Percentiles rank a stretch among this genome's conserved stretches.
Evolutionary conservation across 2,329 filamentous ascomycete genomes (phyloP).

Genomic region (Talaromyces sp.): DNA sequence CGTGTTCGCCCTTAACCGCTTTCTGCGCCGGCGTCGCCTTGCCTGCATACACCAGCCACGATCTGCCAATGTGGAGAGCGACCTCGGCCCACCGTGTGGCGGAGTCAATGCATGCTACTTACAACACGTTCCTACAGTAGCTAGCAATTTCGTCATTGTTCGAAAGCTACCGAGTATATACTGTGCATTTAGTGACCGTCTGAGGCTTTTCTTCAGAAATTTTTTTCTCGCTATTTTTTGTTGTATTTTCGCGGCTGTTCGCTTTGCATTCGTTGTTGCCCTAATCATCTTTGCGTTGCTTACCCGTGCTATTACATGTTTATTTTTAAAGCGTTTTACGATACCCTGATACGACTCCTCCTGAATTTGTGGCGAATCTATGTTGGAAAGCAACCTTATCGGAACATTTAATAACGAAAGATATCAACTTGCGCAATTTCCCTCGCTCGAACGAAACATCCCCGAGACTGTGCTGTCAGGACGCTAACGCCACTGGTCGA

Average conservation of each 20-base stretch:
- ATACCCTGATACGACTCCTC: background rate
- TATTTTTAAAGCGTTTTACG: background rate
- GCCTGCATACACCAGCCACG: slow-evolving; percentile 12
- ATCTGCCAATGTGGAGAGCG: slow-evolving; percentile 13
- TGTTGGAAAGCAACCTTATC: background rate
- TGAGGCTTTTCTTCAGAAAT: background rate
- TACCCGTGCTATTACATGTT: background rate
- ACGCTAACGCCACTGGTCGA: background rate
- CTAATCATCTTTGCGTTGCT: background rate
- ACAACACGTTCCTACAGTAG: background rate
- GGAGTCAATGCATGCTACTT: slow-evolving; percentile 28
- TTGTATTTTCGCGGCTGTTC: background rate
- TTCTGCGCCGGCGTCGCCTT: slow-evolving; percentile 11
- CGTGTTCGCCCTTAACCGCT: slow-evolving; percentile 10
- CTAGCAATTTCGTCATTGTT: slow-evolving; percentile 2
- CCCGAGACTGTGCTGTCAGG: background rate
- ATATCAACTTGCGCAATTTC: background rate
- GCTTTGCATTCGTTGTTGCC: background rate
- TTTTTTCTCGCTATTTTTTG: background rate
- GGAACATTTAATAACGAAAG: background rate
- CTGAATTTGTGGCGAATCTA: background rate
- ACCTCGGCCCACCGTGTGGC: slow-evolving; percentile 30
- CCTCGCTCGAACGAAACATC: background rate
- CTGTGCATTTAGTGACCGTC: background rate
- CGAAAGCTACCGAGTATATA: background rate